Percentiles rank a stretch among this genome's conserved stretches.
Evolutionary conservation across 2,329 filamentous ascomycete species (phyloP).

Genomic region (Purpureocillium lavendulum): DNA sequence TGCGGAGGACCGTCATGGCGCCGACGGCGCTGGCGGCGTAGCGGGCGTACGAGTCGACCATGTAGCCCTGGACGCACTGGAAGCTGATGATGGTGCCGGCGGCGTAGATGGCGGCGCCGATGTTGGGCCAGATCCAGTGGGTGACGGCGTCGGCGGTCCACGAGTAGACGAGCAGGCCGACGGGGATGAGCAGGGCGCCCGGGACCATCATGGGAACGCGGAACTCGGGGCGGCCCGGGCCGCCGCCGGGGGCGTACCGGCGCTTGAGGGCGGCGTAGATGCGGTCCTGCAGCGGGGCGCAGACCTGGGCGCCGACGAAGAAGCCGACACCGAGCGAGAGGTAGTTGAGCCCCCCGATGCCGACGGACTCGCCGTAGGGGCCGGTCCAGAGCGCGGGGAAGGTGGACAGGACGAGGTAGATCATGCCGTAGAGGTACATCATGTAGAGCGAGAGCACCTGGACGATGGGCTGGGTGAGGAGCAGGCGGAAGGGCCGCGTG

Average conservation of each 20-base stretch:
- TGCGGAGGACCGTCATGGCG: conserved; percentile 34
- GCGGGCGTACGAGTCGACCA: conserved; percentile 37
- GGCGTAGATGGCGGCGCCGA: conserved; percentile 30
- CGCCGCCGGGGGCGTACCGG: conserved; percentile 24
- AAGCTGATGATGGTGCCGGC: conserved; percentile 31
- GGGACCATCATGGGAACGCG: conserved; percentile 33
- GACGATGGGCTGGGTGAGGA: conserved; percentile 55
- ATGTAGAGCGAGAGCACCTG: conserved; percentile 58
- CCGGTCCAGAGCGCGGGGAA: conserved; percentile 48
- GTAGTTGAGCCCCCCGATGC: conserved; percentile 32
- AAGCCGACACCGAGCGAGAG: conserved; percentile 19
- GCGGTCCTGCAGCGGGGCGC: conserved; percentile 35
- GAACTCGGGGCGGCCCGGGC: conserved; percentile 30
- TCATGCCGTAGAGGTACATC: conserved; percentile 54
- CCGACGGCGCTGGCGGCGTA: conserved; percentile 37
- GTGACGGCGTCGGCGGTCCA: conserved; percentile 33
- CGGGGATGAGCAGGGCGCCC: conserved; percentile 29
- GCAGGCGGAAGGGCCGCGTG: conserved; percentile 53
- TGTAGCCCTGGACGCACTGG: conserved; percentile 36
- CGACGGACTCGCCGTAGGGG: conserved; percentile 45
- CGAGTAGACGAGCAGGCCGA: conserved; percentile 36
- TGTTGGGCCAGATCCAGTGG: conserved; percentile 37
- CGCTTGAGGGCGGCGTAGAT: conserved; percentile 34
- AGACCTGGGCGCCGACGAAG: conserved; percentile 23
- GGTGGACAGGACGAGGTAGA: conserved; percentile 45